These are phyloP conservation scores for Bromus sterilis DNA, from an alignment of 176 grass and related monocot species.

Conservation along the genomic window DNA sequence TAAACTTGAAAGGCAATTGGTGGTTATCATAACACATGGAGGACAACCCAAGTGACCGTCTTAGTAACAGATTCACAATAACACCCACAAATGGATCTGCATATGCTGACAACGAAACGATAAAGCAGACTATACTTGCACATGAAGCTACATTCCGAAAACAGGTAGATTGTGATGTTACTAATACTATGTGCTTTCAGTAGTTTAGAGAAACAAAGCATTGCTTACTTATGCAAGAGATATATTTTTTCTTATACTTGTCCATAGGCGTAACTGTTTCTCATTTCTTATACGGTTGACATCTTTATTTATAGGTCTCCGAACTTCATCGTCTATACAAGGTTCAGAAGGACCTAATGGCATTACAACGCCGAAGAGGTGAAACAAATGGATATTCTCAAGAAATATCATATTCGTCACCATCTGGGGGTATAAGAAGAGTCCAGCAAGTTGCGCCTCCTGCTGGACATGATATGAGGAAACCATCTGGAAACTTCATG, in stretches of 20 bases:
- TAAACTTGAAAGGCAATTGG: constrained; percentile 46
- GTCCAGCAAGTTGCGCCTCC: constrained; percentile 2
- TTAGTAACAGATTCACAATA: constrained; percentile 29
- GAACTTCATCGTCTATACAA: constrained; percentile 84
- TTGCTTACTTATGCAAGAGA: neutral
- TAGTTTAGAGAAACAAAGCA: neutral
- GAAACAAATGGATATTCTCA: constrained; percentile 26
- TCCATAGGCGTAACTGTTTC: neutral
- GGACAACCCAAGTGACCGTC: constrained; percentile 24
- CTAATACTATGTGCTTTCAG: neutral
- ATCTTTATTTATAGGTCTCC: constrained; percentile 42
- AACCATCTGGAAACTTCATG: constrained; percentile 11
- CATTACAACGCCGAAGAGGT: constrained; percentile 28
- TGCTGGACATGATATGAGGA: constrained; percentile 16
- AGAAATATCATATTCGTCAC: constrained; percentile 35
- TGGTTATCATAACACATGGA: constrained; percentile 37
- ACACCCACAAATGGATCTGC: constrained; percentile 37
- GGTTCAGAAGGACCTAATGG: constrained; percentile 85
- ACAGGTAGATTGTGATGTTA: constrained; percentile 46
- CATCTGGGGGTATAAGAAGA: constrained; percentile 22
- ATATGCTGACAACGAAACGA: constrained; percentile 54
- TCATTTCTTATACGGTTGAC: constrained; percentile 28
- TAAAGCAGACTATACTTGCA: constrained; percentile 76
- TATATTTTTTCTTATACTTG: neutral
- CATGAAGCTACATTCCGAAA: constrained; percentile 78